Base-by-base conservation (phyloP, 352 stramenopile genomes). In the Peronospora belbahrii region DNA sequence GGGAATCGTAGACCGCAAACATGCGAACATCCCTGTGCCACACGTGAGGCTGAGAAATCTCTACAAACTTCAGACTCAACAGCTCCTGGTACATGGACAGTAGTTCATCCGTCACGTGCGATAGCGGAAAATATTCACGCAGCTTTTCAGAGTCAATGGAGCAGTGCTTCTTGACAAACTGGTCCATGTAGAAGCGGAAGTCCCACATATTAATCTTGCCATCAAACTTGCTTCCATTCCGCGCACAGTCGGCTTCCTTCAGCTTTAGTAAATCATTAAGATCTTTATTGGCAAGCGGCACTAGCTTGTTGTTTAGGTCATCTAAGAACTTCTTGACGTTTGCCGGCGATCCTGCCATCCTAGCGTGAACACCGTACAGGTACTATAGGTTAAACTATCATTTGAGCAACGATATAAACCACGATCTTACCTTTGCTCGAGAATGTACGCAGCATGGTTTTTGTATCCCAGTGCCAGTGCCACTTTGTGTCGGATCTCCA, bases 191-290 rank as follows among this genome's bases (percentile, higher is more conserved):
- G 65, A 90, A 96, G 14, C 67, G 69, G 39, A 87, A 88, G 65
- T 96, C 86, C 79, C 82, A 95, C 59, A 92, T 89, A 64, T 95
- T 88, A 58, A 96, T 65, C 52, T 89, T 85, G 36, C 78, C 82
- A 50, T 92, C 81, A 46, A 86, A 88, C 42, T 80, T 69, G 63
- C 64, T 67, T 2, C 42, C 62, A 20, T 81, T 67, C 14, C 45
- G 45, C 35, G 82, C 62, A 43, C 66, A 80, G 47, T 87, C 72
- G 4, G 60, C 51, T 59, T 84, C 58, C 56, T 89, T 89, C 14
- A 89, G 65, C 66, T 80, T 79, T 38, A 85, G 48, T 24, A 93
- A 65, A 43, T 68, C 39, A 39, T 88, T 62, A 10, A 88, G 32
- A 45, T 93, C 76, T 44, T 82, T 82, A 56, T 85, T 86, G 6